Conservation (phyloP, 2,329 filamentous ascomycete species). For the Phialophora verrucosa region DNA sequence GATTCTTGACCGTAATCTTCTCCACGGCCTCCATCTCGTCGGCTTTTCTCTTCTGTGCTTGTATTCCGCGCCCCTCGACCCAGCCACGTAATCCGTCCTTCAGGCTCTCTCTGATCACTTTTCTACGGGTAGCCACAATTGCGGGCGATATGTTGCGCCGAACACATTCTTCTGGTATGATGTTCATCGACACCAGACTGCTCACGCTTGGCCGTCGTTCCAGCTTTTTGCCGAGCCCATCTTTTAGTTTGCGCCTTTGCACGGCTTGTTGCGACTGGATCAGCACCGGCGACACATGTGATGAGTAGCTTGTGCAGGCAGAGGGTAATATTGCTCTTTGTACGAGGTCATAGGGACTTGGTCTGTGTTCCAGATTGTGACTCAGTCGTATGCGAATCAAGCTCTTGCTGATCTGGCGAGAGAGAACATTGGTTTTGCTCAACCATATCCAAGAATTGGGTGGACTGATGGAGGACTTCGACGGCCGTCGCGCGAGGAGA, state of each 20-base stretch:
- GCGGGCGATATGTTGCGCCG: conserved; percentile 59
- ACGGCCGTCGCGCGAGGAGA: conserved; percentile 62
- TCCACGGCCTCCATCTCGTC: conserved; percentile 45
- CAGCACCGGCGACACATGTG: conserved; percentile 36
- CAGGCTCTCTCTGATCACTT: conserved; percentile 69
- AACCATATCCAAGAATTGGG: conserved; percentile 70
- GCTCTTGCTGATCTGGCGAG: conserved; percentile 66
- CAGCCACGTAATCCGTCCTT: conserved; percentile 70
- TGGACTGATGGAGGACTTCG: conserved; percentile 67
- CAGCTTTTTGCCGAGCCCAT: conserved; percentile 38
- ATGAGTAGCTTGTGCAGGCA: conserved; percentile 57
- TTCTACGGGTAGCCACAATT: conserved; percentile 66
- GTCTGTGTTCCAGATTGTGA: conserved; percentile 64
- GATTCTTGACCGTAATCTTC: conserved; percentile 34
- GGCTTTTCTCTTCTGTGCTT: conserved; percentile 44
- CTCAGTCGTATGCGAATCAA: conserved; percentile 70
- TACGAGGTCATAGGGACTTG: conserved; percentile 65
- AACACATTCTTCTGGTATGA: conserved; percentile 43
- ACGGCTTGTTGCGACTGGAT: conserved; percentile 38
- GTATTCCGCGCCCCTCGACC: conserved; percentile 57
- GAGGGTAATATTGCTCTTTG: conserved; percentile 68
- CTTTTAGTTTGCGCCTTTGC: conserved; percentile 32
- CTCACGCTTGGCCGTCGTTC: conserved; percentile 43
- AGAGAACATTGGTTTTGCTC: conserved; percentile 68
- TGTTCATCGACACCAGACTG: conserved; percentile 41